Base-by-base conservation (phyloP, 768 basidiomycete genomes). In the Auricularia cornea region DNA sequence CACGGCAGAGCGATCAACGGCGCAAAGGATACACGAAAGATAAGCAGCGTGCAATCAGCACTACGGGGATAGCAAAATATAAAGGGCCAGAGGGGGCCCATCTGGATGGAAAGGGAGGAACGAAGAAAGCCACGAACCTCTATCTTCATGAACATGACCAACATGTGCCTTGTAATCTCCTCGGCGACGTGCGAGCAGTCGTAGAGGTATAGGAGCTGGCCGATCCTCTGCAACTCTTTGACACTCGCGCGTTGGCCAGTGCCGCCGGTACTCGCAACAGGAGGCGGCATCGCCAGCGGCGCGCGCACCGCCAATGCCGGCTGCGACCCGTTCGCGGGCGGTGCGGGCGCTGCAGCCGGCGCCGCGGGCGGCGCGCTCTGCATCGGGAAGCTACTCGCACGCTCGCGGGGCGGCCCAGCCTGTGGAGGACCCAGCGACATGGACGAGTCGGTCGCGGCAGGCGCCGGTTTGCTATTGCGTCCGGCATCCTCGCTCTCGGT, bases 131-230 rank as follows among this genome's bases (percentile, higher is more conserved):
- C n/a, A 66, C 81, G 65, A 64, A 94, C 94, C 80, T 89, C 80
- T 62, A 97, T 94, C 59, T 79, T 78, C 66, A 89, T 70, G 72
- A 96, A 95, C 38, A 86, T 72, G 63, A 78, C 80, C 65, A 82
- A 84, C 70, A 89, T 86, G 48, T 88, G 73, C 59, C 86, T 81
- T 41, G 92, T 94, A 67, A 97, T 90, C 75, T 95, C 92, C 67
- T 90, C 83, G 0, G 94, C 94, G 65, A 96, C 84, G 28, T 86
- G 84, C 26, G 79, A 79, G 4, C 88, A 77, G 65, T 89, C 87
- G 18, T 80, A 73, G 26, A 72, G 72, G 66, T 83, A 76, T 5
- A 92, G 72, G 60, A 85, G 84, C 61, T 82, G 74, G 10, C 88
- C 83, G 54, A 87, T 73, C 65, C 75, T 83, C 40, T 79, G 75